Evolutionary conservation across 305 asterid genomes (phyloP).

Genomic region (Fraxinus baroniana): DNA sequence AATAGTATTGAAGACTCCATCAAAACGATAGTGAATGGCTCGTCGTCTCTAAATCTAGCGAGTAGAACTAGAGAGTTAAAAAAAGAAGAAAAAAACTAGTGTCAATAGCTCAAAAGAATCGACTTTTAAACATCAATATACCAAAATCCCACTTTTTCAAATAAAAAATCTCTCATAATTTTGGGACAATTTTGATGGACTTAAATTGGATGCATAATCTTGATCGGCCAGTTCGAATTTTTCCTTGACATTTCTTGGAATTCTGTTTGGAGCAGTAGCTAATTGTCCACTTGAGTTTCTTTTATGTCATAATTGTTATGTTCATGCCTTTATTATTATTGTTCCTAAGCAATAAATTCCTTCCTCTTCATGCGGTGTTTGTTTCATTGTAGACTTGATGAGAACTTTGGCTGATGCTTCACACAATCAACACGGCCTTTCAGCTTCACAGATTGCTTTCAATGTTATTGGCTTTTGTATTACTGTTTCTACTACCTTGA

Average conservation of each 20-base stretch:
- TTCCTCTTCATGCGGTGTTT: constrained; percentile 10
- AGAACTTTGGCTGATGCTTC: constrained; percentile 74
- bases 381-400: constrained; percentile 44
- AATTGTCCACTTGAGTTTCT: background rate
- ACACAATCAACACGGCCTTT: constrained; percentile 36
- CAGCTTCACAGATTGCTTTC: constrained; percentile 48
- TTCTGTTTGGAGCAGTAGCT: background rate
- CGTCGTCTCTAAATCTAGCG: background rate
- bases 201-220: no score
- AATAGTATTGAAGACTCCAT: background rate
- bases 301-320: background rate
- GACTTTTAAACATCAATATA: background rate
- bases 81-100: background rate
- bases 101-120: background rate
- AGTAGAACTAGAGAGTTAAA: background rate
- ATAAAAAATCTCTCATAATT: background rate
- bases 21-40: background rate
- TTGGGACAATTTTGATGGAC: background rate
- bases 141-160: background rate
- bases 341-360: background rate
- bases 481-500: constrained; percentile 49
- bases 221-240: background rate
- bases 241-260: background rate
- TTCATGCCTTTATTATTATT: background rate
- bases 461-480: constrained; percentile 57